Conservation (phyloP, 805 yeast species). For the Hanseniaspora mollemarum region DNA sequence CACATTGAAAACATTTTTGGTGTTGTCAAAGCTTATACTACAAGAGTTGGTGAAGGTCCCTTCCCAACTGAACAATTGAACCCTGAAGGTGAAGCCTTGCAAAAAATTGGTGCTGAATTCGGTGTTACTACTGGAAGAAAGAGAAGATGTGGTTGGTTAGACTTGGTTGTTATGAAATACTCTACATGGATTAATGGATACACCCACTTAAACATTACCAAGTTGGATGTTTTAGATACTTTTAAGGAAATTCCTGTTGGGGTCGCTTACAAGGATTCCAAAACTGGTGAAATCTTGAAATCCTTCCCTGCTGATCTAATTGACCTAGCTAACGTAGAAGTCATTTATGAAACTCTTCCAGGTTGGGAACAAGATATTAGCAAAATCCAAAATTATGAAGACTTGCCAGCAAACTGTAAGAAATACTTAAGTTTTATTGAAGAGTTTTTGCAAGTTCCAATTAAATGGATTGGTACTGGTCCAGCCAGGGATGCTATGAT, state of each 20-base stretch:
- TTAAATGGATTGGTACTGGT: slow-evolving; percentile 97
- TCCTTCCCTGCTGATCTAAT: slow-evolving; percentile 89
- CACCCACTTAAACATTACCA: slow-evolving; percentile 87
- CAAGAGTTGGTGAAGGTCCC: slow-evolving; percentile 98
- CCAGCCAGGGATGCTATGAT: slow-evolving; percentile 93
- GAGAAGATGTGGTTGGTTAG: slow-evolving; percentile 99
- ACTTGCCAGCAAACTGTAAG: slow-evolving; percentile 80
- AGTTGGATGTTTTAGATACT: slow-evolving; percentile 85
- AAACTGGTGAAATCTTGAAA: slow-evolving; percentile 57
- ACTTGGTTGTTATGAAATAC: slow-evolving; percentile 84
- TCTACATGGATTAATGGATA: slow-evolving; percentile 88
- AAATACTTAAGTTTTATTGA: slow-evolving; percentile 77
- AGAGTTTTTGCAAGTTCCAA: slow-evolving; percentile 68
- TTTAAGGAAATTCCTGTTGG: slow-evolving; percentile 83
- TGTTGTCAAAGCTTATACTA: slow-evolving; percentile 96
- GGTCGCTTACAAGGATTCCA: slow-evolving; percentile 56
- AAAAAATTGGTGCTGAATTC: slow-evolving; percentile 82
- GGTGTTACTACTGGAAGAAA: slow-evolving; percentile 99
- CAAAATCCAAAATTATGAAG: slow-evolving; percentile 52
- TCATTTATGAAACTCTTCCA: slow-evolving; percentile 78
- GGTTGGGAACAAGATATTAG: slow-evolving; percentile 91
- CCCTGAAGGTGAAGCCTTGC: slow-evolving; percentile 73
- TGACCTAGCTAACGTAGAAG: slow-evolving; percentile 78
- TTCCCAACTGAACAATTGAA: slow-evolving; percentile 97
- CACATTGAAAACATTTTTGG: slow-evolving; percentile 74